These are phyloP conservation scores for Solanum etuberosum DNA, from an alignment of 257 asterid genomes.

Conservation along the genomic window DNA sequence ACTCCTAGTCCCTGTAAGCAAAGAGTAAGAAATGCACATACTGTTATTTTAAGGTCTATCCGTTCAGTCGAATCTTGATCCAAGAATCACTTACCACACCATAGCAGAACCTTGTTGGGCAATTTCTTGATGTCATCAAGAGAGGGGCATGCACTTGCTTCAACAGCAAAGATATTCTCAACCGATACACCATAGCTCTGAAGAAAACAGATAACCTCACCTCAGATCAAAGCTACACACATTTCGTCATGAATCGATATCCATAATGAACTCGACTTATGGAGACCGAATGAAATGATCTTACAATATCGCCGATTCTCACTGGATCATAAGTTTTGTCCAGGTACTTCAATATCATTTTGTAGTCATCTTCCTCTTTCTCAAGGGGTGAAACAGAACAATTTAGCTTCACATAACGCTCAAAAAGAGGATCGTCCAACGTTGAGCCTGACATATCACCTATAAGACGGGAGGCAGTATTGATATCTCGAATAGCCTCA, in stretches of 20 bases:
- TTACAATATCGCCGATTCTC: constrained; percentile 65
- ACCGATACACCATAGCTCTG: constrained; percentile 70
- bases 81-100: constrained; percentile 65
- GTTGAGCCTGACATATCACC: constrained; percentile 72
- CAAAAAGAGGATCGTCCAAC: constrained; percentile 67
- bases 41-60: not conserved
- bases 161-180: constrained; percentile 54
- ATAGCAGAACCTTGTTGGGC: constrained; percentile 64
- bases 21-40: not conserved
- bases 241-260: not conserved
- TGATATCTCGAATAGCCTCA: constrained; percentile 71
- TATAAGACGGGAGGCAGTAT: constrained; percentile 61
- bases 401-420: constrained; percentile 57
- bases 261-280: not conserved
- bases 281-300: not conserved
- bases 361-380: constrained; percentile 52
- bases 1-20: constrained; percentile 48
- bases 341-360: constrained; percentile 62
- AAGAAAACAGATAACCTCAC: not conserved
- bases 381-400: constrained; percentile 48
- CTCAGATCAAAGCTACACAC: not conserved
- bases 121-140: constrained; percentile 47
- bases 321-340: constrained; percentile 77
- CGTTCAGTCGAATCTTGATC: not conserved
- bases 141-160: constrained; percentile 68